Percentiles rank a stretch among this genome's conserved stretches.
phyloP scores from a whole-genome alignment of 345 rosid species.

The Populus ilicifolia region DNA sequence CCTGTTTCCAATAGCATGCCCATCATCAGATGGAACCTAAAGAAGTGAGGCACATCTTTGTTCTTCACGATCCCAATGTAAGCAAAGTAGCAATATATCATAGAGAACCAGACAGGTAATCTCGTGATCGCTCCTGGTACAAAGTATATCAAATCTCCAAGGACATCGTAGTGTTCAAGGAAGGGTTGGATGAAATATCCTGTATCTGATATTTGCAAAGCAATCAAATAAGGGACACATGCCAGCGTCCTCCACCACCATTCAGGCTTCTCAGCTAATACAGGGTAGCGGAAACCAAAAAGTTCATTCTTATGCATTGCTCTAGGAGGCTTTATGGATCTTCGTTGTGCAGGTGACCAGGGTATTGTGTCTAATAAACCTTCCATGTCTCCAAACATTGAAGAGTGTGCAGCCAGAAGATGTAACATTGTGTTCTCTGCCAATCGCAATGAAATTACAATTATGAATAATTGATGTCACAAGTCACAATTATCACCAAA shows the following conservation, averaged over 20 bases:
- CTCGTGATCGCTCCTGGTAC: slow-evolving; percentile 70
- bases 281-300: slow-evolving; percentile 44
- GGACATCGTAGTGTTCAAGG: slow-evolving; percentile 43
- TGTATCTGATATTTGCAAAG: slow-evolving; percentile 67
- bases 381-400: slow-evolving; percentile 14
- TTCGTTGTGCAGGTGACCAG: background rate
- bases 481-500: background rate
- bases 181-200: slow-evolving; percentile 69
- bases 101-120: slow-evolving; percentile 68
- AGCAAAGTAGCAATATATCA: slow-evolving; percentile 56
- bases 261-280: slow-evolving; percentile 49
- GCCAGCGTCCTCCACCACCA: slow-evolving; percentile 91
- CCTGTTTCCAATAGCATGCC: slow-evolving; percentile 73
- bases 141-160: slow-evolving; percentile 52
- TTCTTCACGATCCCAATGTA: slow-evolving; percentile 63
- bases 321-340: background rate
- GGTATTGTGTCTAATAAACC: background rate
- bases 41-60: slow-evolving; percentile 66
- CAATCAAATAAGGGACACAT: slow-evolving; percentile 64
- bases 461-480: background rate
- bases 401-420: slow-evolving; percentile 1
- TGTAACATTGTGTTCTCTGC: slow-evolving; percentile 15
- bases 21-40: slow-evolving; percentile 88
- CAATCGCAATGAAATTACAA: background rate
- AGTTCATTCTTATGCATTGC: slow-evolving; percentile 36